Conservation (phyloP, 106 monocot genomes). For the Alisma plantagoaquatica region DNA sequence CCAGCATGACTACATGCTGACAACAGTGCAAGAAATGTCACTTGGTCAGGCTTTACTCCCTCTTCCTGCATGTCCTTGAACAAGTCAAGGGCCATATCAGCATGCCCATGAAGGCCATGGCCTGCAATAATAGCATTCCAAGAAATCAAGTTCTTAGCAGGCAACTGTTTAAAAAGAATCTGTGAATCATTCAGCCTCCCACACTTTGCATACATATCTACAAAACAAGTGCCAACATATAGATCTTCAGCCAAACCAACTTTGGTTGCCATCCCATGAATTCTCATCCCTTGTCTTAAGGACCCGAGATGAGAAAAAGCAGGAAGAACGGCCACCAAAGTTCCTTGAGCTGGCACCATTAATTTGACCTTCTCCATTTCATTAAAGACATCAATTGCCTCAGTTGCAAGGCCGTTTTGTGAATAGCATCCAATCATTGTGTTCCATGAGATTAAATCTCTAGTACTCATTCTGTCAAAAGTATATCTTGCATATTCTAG, state of each 20-base stretch:
- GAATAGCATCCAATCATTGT: conserved; percentile 45
- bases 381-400: conserved; percentile 36
- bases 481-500: conserved; percentile 13
- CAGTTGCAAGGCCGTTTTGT: conserved; percentile 42
- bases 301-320: conserved; percentile 56
- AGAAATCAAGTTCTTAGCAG: conserved; percentile 30
- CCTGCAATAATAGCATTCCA: conserved; percentile 66
- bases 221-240: conserved; percentile 60
- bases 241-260: conserved; percentile 40
- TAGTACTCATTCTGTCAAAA: conserved; percentile 25
- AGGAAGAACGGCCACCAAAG: conserved; percentile 42
- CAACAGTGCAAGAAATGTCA: conserved; percentile 59
- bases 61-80: conserved; percentile 42
- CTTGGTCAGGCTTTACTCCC: conserved; percentile 42
- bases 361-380: conserved; percentile 20
- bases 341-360: conserved; percentile 28
- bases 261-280: conserved; percentile 39
- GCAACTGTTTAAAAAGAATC: conserved; percentile 38
- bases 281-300: conserved; percentile 48
- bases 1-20: conserved; percentile 69
- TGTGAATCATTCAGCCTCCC: conserved; percentile 47
- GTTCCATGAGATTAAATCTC: conserved; percentile 51
- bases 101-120: conserved; percentile 47
- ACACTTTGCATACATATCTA: conserved; percentile 83
- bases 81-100: conserved; percentile 15